Percentiles rank a stretch among this genome's conserved stretches.
phyloP scores from a whole-genome alignment of 148 eudicot genomes.

The Fagopyrum homotropicum region DNA sequence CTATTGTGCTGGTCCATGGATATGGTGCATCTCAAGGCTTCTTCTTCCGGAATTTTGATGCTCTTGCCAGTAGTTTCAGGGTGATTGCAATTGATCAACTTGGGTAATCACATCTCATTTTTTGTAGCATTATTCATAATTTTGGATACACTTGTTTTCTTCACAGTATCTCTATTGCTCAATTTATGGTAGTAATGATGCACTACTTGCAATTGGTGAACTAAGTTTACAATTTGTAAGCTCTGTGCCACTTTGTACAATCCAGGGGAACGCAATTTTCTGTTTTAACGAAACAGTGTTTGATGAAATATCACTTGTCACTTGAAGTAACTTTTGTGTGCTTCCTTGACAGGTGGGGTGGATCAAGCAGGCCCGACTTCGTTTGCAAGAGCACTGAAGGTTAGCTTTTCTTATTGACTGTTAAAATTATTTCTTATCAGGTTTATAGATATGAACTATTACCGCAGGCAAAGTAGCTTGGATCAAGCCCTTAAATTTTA shows the following conservation, averaged over 20 bases:
- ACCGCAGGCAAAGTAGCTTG: neutral
- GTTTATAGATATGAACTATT: neutral
- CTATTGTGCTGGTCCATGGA: constrained; percentile 95
- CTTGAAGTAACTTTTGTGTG: neutral
- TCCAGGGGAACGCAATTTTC: neutral
- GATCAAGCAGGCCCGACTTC: constrained; percentile 97
- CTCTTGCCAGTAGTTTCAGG: constrained; percentile 64
- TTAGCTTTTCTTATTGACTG: constrained; percentile 23
- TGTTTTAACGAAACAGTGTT: neutral
- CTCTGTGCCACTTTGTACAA: neutral
- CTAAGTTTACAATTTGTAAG: neutral
- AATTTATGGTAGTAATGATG: neutral
- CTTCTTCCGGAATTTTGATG: constrained; percentile 93
- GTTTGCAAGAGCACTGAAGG: constrained; percentile 98
- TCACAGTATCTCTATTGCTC: neutral
- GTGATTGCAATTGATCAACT: constrained; percentile 96
- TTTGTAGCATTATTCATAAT: neutral
- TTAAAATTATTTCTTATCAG: neutral
- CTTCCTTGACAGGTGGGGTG: constrained; percentile 74
- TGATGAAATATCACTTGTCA: neutral
- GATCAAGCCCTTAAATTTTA: neutral
- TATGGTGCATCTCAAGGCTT: constrained; percentile 97
- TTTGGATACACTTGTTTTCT: neutral
- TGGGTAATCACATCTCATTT: constrained; percentile 37
- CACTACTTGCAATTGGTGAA: neutral